A percentile compares a stretch with the other conserved stretches of the same genome.
Conservation (phyloP, 306 rosid genomes). For the Neltuma alba region DNA sequence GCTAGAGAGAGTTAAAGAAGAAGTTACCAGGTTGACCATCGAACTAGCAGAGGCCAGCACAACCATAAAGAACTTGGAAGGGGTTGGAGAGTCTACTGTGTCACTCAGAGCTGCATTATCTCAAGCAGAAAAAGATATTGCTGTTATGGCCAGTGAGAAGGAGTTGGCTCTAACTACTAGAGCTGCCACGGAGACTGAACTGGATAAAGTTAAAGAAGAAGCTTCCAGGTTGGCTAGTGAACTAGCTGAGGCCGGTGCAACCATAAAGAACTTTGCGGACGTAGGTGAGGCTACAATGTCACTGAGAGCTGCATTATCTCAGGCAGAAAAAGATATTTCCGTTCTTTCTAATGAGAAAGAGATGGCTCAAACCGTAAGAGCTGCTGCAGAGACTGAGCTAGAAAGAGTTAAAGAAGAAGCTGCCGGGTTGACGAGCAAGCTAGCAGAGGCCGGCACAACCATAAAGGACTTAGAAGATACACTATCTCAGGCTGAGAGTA, state of each 20-base stretch:
- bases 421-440: slow-evolving; percentile 53
- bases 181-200: slow-evolving; percentile 1
- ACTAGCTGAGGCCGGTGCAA: slow-evolving; percentile 8
- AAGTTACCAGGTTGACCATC: neutral
- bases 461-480: slow-evolving; percentile 72
- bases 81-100: neutral
- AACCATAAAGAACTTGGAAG: neutral
- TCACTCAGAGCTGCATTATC: slow-evolving; percentile 2
- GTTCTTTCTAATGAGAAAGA: slow-evolving; percentile 68
- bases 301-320: slow-evolving; percentile 72
- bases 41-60: neutral
- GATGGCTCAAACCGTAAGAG: slow-evolving; percentile 60
- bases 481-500: slow-evolving; percentile 55
- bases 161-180: neutral
- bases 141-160: neutral
- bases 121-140: neutral
- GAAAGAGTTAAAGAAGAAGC: slow-evolving; percentile 68
- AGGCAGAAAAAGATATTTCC: slow-evolving; percentile 62
- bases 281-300: slow-evolving; percentile 40
- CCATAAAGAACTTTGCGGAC: slow-evolving; percentile 2
- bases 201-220: slow-evolving; percentile 9
- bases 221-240: neutral
- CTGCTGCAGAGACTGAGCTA: slow-evolving; percentile 64
- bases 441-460: slow-evolving; percentile 66
- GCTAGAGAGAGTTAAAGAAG: slow-evolving; percentile 10